Conservation (phyloP, 768 basidiomycete genomes). For the Tylopilus vinaceipallidus region DNA sequence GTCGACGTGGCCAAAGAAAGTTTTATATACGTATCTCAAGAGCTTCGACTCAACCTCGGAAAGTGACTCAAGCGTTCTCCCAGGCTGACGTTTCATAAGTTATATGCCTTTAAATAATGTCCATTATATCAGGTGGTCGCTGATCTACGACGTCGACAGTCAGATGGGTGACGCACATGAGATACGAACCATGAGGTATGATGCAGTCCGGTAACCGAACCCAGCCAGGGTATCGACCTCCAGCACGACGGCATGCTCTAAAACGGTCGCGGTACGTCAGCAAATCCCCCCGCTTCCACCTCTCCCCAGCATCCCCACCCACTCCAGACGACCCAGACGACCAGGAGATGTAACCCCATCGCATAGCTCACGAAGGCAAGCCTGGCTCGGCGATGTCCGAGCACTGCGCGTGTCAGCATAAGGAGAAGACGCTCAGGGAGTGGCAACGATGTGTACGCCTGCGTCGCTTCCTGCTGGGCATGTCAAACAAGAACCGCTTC, state of each 20-base stretch:
- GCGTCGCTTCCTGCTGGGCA: conserved; percentile 79
- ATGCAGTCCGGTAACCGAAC: neutral
- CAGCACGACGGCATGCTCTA: neutral
- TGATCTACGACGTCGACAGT: neutral
- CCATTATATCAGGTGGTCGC: no score
- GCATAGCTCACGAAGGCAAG: conserved; percentile 90
- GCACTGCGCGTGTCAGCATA: conserved; percentile 76
- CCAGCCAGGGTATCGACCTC: no score
- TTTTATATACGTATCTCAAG: no score
- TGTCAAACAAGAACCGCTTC: neutral
- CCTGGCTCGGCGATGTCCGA: conserved; percentile 88
- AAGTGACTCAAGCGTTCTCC: no score
- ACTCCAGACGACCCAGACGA: conserved; percentile 61
- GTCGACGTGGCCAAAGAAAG: no score
- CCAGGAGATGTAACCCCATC: conserved; percentile 71
- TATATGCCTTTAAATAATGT: no score
- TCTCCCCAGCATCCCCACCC: conserved; percentile 65
- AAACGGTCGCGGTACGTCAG: conserved; percentile 16
- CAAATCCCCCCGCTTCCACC: neutral
- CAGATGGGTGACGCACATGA: neutral
- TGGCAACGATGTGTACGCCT: conserved; percentile 89
- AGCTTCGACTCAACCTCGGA: no score
- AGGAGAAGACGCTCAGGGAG: conserved; percentile 89
- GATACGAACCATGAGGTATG: neutral
- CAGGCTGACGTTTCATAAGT: no score